Conservation (phyloP, 768 basidiomycete genomes). For the Cantharellus cinnabarinus region DNA sequence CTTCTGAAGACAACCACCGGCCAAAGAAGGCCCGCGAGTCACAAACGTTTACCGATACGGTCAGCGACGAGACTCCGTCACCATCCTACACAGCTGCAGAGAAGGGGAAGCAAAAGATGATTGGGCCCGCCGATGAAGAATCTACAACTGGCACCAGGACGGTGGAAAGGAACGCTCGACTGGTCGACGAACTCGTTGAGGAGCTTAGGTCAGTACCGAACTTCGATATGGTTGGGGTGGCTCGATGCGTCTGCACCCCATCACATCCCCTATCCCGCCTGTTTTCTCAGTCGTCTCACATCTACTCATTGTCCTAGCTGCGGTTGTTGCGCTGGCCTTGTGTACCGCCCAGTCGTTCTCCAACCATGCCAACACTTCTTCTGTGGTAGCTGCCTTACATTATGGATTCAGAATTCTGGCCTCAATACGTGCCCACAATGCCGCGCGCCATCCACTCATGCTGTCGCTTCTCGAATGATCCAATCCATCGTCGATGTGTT, state of each 20-base stretch:
- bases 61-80: background rate
- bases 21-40: background rate
- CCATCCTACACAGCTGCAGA: background rate
- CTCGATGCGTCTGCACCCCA: no score
- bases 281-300: background rate
- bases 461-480: slow-evolving; percentile 50
- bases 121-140: background rate
- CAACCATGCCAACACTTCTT: slow-evolving; percentile 80
- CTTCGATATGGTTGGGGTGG: no score
- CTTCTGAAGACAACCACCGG: background rate
- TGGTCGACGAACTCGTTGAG: slow-evolving; percentile 7
- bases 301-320: slow-evolving; percentile 40
- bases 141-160: background rate
- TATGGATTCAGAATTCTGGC: slow-evolving; percentile 80
- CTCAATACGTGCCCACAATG: slow-evolving; percentile 61
- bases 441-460: slow-evolving; percentile 44
- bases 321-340: slow-evolving; percentile 66
- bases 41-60: background rate
- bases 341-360: slow-evolving; percentile 59
- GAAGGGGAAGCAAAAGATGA: background rate
- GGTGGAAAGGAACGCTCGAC: background rate
- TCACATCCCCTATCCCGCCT: no score
- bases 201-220: slow-evolving; percentile 4
- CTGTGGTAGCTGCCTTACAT: slow-evolving; percentile 68
- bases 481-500: slow-evolving; percentile 55